phyloP scores from a whole-genome alignment of 108 stramenopile species.

The Thalassiosira profunda region DNA sequence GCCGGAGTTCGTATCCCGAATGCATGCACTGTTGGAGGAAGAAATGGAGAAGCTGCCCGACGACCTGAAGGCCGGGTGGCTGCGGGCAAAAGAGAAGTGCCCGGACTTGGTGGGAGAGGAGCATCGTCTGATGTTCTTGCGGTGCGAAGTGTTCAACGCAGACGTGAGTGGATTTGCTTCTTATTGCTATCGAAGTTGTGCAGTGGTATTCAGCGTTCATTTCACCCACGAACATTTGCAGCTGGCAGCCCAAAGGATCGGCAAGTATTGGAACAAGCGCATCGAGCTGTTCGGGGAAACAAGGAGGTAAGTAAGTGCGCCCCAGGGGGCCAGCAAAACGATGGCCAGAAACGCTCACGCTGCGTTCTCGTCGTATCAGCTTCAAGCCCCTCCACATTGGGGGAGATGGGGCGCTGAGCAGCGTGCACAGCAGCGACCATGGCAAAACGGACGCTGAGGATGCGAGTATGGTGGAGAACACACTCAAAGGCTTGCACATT shows the following conservation, averaged over 20 bases:
- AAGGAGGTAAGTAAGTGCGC: too few relatives aligned
- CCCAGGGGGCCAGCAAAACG: too few relatives aligned
- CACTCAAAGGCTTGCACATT: constrained; percentile 13
- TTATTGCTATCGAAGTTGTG: not conserved
- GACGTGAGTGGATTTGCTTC: constrained; percentile 34
- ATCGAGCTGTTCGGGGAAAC: constrained; percentile 57
- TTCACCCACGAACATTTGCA: not conserved
- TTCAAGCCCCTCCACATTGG: constrained; percentile 34
- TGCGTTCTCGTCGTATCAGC: too few relatives aligned
- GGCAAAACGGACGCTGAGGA: constrained; percentile 27
- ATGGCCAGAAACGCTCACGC: too few relatives aligned
- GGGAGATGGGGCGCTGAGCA: constrained; percentile 5
- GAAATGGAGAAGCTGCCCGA: constrained; percentile 27
- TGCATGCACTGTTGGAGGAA: constrained; percentile 31
- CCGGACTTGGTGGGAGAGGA: constrained; percentile 37
- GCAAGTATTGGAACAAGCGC: constrained; percentile 60
- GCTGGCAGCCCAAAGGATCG: constrained; percentile 45
- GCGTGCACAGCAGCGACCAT: not conserved
- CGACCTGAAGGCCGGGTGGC: constrained; percentile 23
- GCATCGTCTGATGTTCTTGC: constrained; percentile 60
- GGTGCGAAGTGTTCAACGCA: constrained; percentile 64
- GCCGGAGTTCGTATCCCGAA: constrained; percentile 40
- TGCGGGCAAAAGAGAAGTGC: constrained; percentile 43
- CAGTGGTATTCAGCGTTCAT: not conserved
- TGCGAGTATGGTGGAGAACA: constrained; percentile 24